Evolutionary conservation across 352 stramenopile genomes (phyloP).

Genomic region (Globisporangium yorkense): DNA sequence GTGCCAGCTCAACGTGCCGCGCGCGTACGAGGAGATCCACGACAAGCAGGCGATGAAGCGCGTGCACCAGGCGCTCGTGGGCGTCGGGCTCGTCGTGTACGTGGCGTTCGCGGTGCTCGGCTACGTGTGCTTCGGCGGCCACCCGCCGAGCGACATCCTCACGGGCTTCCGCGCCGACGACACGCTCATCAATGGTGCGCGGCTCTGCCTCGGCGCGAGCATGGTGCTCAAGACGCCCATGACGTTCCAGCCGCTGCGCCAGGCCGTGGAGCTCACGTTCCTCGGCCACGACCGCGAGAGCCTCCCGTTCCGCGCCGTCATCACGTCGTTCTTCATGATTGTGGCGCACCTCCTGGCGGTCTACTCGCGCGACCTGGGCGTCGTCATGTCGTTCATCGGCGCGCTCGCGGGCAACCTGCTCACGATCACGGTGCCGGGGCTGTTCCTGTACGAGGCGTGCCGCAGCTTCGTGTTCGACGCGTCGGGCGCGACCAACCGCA

Average conservation of each 20-base stretch:
- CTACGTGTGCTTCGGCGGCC: slow-evolving; percentile 74
- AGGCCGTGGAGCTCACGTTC: slow-evolving; percentile 68
- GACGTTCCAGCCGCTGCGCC: slow-evolving; percentile 79
- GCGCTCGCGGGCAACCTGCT: slow-evolving; percentile 68
- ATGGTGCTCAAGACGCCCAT: slow-evolving; percentile 84
- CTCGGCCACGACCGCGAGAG: slow-evolving; percentile 67
- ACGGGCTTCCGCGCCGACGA: slow-evolving; percentile 67
- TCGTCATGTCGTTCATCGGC: slow-evolving; percentile 75
- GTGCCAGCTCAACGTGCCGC: slow-evolving; percentile 77
- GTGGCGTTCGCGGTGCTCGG: slow-evolving; percentile 60
- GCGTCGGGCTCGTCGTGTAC: slow-evolving; percentile 49
- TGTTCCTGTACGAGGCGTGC: slow-evolving; percentile 73
- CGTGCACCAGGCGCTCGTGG: slow-evolving; percentile 60
- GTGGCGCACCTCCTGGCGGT: slow-evolving; percentile 54
- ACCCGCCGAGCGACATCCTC: slow-evolving; percentile 81
- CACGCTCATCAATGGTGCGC: slow-evolving; percentile 71
- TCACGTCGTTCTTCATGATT: slow-evolving; percentile 69
- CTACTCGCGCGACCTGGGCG: slow-evolving; percentile 54
- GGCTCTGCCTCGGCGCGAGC: slow-evolving; percentile 59
- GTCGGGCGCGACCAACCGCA: slow-evolving; percentile 37
- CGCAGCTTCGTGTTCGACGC: slow-evolving; percentile 43
- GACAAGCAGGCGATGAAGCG: slow-evolving; percentile 62
- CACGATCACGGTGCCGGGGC: slow-evolving; percentile 57
- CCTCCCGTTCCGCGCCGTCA: slow-evolving; percentile 55
- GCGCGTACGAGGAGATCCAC: slow-evolving; percentile 72